Conservation (phyloP, 2,329 filamentous ascomycete genomes). For the Mollisiaceae sp. region DNA sequence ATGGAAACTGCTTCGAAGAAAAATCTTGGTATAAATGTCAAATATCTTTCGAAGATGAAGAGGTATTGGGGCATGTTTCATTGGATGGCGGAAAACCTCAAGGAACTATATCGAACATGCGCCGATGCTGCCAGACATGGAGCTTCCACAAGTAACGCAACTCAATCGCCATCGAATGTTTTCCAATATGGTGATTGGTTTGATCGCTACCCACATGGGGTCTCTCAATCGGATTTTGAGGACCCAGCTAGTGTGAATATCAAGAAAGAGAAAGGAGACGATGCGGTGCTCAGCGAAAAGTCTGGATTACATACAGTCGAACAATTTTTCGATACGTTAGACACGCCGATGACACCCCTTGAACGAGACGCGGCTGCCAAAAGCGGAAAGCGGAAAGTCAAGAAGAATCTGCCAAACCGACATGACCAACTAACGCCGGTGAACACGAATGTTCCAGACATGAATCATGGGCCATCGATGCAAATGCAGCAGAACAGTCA, state of each 20-base stretch:
- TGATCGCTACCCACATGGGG: constrained; percentile 89
- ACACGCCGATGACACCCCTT: constrained; percentile 56
- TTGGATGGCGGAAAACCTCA: constrained; percentile 91
- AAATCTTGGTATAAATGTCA: constrained; percentile 85
- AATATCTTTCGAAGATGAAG: constrained; percentile 93
- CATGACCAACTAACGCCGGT: constrained; percentile 33
- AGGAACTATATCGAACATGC: constrained; percentile 84
- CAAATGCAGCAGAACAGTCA: constrained; percentile 32
- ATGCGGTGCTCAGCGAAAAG: constrained; percentile 87
- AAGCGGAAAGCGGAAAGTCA: constrained; percentile 46
- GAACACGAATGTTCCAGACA: constrained; percentile 36
- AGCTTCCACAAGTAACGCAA: constrained; percentile 49
- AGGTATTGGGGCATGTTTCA: constrained; percentile 99
- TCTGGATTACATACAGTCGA: constrained; percentile 92
- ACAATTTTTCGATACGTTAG: constrained; percentile 87
- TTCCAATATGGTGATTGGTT: constrained; percentile 99
- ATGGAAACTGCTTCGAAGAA: constrained; percentile 81
- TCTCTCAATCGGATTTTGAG: constrained; percentile 82
- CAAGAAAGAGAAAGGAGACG: constrained; percentile 79
- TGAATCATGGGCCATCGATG: constrained; percentile 28
- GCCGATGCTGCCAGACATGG: constrained; percentile 80
- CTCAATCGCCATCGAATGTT: constrained; percentile 63
- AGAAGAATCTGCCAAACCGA: constrained; percentile 44
- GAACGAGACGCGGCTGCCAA: constrained; percentile 32
- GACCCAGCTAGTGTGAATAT: constrained; percentile 67